These are phyloP conservation scores for Pythium insidiosum DNA, from an alignment of 352 stramenopile species.

Conservation along the genomic window DNA sequence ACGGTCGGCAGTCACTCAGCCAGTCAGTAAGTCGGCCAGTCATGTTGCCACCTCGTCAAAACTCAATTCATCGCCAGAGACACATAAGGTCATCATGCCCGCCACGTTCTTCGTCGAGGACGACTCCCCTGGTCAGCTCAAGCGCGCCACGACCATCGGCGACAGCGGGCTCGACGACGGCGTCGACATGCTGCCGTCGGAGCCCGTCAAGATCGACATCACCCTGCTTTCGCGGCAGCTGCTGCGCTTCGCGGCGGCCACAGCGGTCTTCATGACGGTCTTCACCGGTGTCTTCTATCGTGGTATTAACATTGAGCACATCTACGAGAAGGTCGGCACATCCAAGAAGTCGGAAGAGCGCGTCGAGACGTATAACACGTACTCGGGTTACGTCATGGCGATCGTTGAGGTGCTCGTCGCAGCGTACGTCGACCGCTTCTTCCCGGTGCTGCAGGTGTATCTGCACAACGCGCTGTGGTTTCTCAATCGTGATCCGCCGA, in stretches of 20 bases:
- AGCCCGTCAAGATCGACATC: too few relatives aligned
- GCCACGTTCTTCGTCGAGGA: too few relatives aligned
- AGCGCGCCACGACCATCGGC: too few relatives aligned
- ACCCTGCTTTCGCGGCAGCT: conserved; percentile 13
- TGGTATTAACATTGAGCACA: conserved; percentile 20
- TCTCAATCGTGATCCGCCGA: conserved; percentile 6
- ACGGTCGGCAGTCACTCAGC: too few relatives aligned
- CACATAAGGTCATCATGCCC: too few relatives aligned
- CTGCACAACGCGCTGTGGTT: conserved; percentile 42
- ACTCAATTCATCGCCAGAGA: too few relatives aligned
- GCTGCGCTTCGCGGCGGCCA: conserved; percentile 16
- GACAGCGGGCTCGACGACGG: too few relatives aligned
- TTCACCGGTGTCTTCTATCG: conserved; percentile 24
- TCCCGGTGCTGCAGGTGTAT: conserved; percentile 31
- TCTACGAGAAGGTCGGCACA: conserved; percentile 28
- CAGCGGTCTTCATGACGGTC: conserved; percentile 10
- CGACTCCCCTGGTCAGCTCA: too few relatives aligned
- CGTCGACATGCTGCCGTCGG: too few relatives aligned
- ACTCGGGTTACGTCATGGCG: conserved; percentile 31
- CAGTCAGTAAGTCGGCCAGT: too few relatives aligned
- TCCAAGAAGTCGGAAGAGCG: conserved; percentile 20
- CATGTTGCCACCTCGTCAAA: too few relatives aligned
- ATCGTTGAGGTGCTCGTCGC: conserved; percentile 33
- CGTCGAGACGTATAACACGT: conserved; percentile 33
- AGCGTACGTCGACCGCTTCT: conserved; percentile 25